Evolutionary conservation across 2,329 filamentous ascomycete genomes (phyloP).

Genomic region (Daldinia eschscholtzii): DNA sequence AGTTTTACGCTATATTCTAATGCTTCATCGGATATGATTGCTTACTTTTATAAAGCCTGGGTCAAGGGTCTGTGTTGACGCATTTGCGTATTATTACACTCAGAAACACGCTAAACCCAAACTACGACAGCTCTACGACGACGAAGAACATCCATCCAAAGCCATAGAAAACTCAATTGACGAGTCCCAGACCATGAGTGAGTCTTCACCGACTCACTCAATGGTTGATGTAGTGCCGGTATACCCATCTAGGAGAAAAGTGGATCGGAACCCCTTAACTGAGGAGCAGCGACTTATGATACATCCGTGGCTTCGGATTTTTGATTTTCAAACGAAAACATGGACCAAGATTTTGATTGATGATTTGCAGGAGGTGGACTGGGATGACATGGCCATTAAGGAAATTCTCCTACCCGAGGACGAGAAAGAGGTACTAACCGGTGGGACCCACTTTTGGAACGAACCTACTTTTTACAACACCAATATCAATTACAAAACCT

Average conservation of each 20-base stretch:
- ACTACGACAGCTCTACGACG: constrained; percentile 41
- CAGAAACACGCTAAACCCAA: constrained; percentile 50
- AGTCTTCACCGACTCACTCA: neutral
- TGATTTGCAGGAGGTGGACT: constrained; percentile 49
- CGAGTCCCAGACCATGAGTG: neutral
- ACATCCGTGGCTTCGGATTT: constrained; percentile 55
- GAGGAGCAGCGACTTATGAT: constrained; percentile 55
- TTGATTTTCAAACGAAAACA: constrained; percentile 55
- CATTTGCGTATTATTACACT: constrained; percentile 54
- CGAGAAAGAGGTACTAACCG: constrained; percentile 54
- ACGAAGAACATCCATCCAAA: neutral
- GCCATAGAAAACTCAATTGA: neutral
- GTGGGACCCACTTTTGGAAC: no score
- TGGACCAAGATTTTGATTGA: constrained; percentile 50
- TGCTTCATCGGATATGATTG: neutral
- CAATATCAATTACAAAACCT: no score
- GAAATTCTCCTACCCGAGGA: constrained; percentile 54
- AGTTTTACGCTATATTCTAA: neutral
- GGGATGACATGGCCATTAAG: constrained; percentile 55
- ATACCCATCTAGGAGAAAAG: constrained; percentile 33
- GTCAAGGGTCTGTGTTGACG: constrained; percentile 54
- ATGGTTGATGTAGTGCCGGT: constrained; percentile 1
- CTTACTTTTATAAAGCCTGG: constrained; percentile 27
- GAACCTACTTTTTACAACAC: no score
- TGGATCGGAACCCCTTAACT: constrained; percentile 49